These are phyloP conservation scores for Cynara cardunculus DNA, from an alignment of 129 eudicot genomes.

Conservation along the genomic window DNA sequence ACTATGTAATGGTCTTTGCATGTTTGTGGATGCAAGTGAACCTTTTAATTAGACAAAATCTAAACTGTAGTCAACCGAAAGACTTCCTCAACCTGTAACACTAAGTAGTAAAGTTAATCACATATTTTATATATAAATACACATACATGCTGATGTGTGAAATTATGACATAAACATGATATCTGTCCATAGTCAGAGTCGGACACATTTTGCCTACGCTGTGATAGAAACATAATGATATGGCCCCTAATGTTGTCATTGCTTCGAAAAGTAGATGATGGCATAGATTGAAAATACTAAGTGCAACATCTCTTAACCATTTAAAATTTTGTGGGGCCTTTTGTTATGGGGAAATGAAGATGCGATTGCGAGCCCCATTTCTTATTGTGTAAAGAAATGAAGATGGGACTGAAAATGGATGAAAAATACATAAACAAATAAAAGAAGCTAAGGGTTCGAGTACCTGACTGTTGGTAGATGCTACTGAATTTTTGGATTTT, in stretches of 20 bases:
- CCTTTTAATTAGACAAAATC: not conserved
- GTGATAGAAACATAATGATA: not conserved
- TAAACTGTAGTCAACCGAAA: not conserved
- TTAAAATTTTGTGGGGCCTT: not conserved
- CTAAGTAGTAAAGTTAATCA: not conserved
- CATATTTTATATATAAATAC: not conserved
- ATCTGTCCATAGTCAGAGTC: not conserved
- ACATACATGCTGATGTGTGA: not conserved
- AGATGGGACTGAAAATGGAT: not conserved
- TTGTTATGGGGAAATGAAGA: not conserved
- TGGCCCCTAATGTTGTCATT: not conserved
- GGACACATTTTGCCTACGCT: not conserved
- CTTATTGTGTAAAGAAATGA: not conserved
- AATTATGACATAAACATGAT: not conserved
- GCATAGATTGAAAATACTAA: not conserved
- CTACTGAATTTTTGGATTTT: not conserved
- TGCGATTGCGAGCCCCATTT: not conserved
- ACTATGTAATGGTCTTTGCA: not conserved
- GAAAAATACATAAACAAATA: not conserved
- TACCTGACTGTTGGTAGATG: not conserved
- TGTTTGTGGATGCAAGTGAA: not conserved
- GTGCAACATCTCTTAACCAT: not conserved
- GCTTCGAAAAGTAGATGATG: not conserved
- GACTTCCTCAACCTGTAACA: not conserved
- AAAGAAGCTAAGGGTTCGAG: not conserved